A percentile compares a stretch with the other conserved stretches of the same genome.
Evolutionary conservation across 2,329 filamentous ascomycete genomes (phyloP).

Genomic region (Cytospora chrysosperma): DNA sequence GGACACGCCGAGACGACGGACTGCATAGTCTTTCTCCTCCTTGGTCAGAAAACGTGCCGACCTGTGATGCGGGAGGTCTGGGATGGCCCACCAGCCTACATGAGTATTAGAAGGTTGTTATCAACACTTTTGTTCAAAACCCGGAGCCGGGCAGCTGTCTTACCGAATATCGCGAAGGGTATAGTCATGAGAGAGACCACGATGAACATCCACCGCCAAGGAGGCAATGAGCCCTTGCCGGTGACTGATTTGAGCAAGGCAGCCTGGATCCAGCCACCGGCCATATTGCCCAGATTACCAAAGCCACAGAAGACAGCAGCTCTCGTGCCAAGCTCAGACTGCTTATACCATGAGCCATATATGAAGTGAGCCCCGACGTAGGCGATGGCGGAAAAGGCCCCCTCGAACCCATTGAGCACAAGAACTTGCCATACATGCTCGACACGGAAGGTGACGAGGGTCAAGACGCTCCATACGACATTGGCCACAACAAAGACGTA

Average conservation of each 20-base stretch:
- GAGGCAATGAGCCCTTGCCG: constrained; percentile 35
- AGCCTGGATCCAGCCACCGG: constrained; percentile 46
- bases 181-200: constrained; percentile 43
- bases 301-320: constrained; percentile 43
- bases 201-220: constrained; percentile 45
- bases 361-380: constrained; percentile 46
- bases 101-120: neutral
- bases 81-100: constrained; percentile 47
- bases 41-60: constrained; percentile 40
- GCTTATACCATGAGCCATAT: constrained; percentile 45
- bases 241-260: constrained; percentile 38
- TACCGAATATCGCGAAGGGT: constrained; percentile 41
- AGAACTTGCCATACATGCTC: constrained; percentile 44
- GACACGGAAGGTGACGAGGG: constrained; percentile 43
- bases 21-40: constrained; percentile 38
- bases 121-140: neutral
- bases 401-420: constrained; percentile 44
- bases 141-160: neutral
- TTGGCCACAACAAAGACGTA: constrained; percentile 44
- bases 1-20: constrained; percentile 36
- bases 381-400: constrained; percentile 43
- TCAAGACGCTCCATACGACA: constrained; percentile 43
- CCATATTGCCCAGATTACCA: constrained; percentile 44
- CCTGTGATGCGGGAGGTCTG: constrained; percentile 41
- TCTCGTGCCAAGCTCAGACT: constrained; percentile 41